Conservation (phyloP, 106 monocot genomes). For the Triglochin maritima region DNA sequence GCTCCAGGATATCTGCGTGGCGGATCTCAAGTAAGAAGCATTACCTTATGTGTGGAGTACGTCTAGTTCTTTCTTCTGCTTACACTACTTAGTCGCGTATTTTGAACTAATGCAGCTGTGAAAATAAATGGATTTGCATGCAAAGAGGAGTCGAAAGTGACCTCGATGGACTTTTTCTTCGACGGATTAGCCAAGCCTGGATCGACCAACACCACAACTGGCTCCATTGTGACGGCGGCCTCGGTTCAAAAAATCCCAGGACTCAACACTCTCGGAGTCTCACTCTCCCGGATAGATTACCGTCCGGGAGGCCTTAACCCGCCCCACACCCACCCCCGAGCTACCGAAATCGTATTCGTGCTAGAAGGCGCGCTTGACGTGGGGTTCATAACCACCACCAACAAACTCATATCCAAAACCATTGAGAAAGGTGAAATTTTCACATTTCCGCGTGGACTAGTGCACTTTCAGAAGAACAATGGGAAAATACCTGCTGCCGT, state of each 20-base stretch:
- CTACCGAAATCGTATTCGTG: slow-evolving; percentile 24
- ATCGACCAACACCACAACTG: slow-evolving; percentile 47
- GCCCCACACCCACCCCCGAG: slow-evolving; percentile 23
- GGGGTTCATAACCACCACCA: slow-evolving; percentile 24
- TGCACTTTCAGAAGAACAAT: slow-evolving; percentile 27
- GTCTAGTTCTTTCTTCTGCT: not conserved
- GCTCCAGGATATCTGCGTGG: slow-evolving; percentile 25
- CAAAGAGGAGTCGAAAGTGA: slow-evolving; percentile 3
- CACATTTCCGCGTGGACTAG: slow-evolving; percentile 14
- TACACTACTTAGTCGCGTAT: not conserved
- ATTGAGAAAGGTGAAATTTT: slow-evolving; percentile 13
- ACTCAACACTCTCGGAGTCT: slow-evolving; percentile 54
- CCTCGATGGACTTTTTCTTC: slow-evolving; percentile 13
- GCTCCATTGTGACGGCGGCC: slow-evolving; percentile 37
- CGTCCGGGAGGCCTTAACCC: slow-evolving; percentile 19
- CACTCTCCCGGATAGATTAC: slow-evolving; percentile 19
- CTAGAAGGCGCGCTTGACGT: slow-evolving; percentile 22
- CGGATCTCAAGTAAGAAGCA: slow-evolving; percentile 17
- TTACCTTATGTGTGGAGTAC: not conserved
- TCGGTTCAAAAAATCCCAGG: slow-evolving; percentile 46
- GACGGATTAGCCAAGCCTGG: slow-evolving; percentile 30
- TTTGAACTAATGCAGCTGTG: not conserved
- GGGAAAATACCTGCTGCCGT: slow-evolving; percentile 7
- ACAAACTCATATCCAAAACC: slow-evolving; percentile 7
- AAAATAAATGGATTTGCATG: slow-evolving; percentile 22